Base-by-base conservation (phyloP, 2,329 filamentous ascomycete genomes). In the Acephala macrosclerotiorum region DNA sequence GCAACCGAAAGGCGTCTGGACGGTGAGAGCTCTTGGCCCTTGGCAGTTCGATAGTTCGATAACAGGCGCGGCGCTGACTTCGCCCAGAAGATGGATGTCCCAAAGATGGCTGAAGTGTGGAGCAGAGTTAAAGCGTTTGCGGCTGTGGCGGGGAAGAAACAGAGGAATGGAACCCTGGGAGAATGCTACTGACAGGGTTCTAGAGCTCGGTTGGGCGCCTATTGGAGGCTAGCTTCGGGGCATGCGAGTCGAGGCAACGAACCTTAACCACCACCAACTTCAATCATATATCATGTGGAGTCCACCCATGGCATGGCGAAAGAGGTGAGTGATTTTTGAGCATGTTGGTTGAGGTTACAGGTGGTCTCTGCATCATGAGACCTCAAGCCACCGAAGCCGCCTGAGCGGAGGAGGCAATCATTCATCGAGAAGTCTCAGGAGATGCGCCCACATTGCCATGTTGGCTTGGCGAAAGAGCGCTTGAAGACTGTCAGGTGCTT, bases 61-160 rank as follows among this genome's bases (percentile, higher is more conserved):
- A 38, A 35, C 33, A 33, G 29, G 29, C 22, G 35, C 22, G 42
- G n/a, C 45, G 53, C 55, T 53, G 59, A 49, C 59, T 47, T 35
- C 38, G 59, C 14, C 12, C 25, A 38, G 45, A 18, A 40, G 22
- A 51, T 56, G 38, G 49, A 38, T 38, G 49, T 18, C 33, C 40
- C 33, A 53, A 20, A 29, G 36, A 56, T 42, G 40, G 36, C 45
- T 51, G 49, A 49, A 35, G 38, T 33, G 40, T 36, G 26, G 38
- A 22, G 12, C 20, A 14, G 11, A 33, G 20, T n/a, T n/a, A 20
- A 25, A 25, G 29, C 6, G 3, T 25, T 60, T 51, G 47, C 60
- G 60, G 49, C 60, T 61, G 60, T 61, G 49, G 60, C 58, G 58
- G 57, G 58, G 58, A 25, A 58, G 47, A 38, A 61, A 58, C 36